Evolutionary conservation across 2,329 filamentous ascomycete species (phyloP).

Genomic region (Huntiella savannae): DNA sequence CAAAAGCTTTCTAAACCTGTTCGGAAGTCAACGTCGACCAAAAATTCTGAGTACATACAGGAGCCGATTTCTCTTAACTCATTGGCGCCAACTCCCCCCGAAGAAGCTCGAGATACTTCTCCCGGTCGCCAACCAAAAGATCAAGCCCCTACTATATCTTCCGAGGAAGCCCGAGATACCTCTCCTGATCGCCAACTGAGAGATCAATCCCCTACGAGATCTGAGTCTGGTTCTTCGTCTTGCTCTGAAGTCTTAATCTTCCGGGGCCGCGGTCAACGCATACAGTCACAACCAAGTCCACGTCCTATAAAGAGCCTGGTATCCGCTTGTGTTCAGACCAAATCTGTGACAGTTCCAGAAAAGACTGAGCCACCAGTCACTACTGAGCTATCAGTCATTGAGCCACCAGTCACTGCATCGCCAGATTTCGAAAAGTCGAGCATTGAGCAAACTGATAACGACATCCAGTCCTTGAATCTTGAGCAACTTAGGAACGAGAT

Average conservation of each 20-base stretch:
- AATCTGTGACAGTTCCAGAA: too few species aligned
- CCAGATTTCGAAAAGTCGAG: too few species aligned
- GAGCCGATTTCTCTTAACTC: too few species aligned
- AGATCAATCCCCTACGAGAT: not conserved
- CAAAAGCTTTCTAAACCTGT: not conserved
- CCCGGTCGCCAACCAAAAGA: not conserved
- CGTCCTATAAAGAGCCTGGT: too few species aligned
- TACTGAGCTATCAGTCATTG: not conserved
- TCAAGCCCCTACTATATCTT: not conserved
- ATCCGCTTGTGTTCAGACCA: too few species aligned
- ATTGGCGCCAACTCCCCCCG: too few species aligned
- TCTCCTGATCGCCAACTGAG: not conserved
- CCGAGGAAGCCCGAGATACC: conserved; percentile 12
- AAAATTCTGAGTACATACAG: not conserved
- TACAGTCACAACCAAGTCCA: too few species aligned
- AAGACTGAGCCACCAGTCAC: not conserved
- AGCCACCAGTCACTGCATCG: not conserved
- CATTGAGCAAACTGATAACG: too few species aligned
- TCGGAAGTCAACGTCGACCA: not conserved
- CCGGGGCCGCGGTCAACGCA: not conserved
- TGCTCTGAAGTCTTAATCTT: not conserved
- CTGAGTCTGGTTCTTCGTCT: not conserved
- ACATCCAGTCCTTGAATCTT: too few species aligned
- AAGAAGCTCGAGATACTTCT: conserved; percentile 12
- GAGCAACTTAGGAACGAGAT: too few species aligned